Percentiles rank a stretch among this genome's conserved stretches.
Conservation (phyloP, 2,329 filamentous ascomycete species). For the Colletotrichum caudatum region DNA sequence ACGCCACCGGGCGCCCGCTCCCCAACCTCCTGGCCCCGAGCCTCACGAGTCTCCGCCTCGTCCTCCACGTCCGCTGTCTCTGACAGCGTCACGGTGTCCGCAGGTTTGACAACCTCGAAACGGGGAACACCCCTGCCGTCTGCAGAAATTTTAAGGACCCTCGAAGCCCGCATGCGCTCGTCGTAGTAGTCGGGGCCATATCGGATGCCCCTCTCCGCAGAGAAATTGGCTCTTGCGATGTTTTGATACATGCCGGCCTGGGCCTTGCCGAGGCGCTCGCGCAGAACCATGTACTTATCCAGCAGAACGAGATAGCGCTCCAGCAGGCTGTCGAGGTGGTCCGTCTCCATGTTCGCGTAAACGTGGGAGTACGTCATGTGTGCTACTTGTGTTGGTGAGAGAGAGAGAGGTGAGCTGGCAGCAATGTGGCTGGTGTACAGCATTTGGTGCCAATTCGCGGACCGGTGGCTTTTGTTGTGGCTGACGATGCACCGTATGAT, state of each 20-base stretch:
- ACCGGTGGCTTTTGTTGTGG: background rate
- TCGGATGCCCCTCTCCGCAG: constrained; percentile 70
- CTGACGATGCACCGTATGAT: background rate
- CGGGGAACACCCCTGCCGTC: constrained; percentile 38
- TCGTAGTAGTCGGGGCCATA: constrained; percentile 81
- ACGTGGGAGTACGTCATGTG: background rate
- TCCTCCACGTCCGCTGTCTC: background rate
- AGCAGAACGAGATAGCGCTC: constrained; percentile 74
- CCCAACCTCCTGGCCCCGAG: constrained; percentile 31
- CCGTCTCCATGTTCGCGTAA: constrained; percentile 35
- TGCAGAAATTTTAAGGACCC: constrained; percentile 54
- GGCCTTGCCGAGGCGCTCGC: constrained; percentile 63
- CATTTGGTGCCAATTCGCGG: background rate
- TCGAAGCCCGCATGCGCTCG: constrained; percentile 75
- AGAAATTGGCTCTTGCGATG: constrained; percentile 82
- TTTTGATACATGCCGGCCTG: constrained; percentile 68
- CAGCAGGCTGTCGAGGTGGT: constrained; percentile 71
- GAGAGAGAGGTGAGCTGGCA: background rate
- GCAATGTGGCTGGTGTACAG: background rate
- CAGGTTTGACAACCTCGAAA: constrained; percentile 44
- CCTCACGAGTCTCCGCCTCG: constrained; percentile 2
- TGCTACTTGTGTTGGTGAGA: background rate
- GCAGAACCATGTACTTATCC: constrained; percentile 74
- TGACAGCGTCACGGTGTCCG: constrained; percentile 30
- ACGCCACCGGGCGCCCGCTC: constrained; percentile 6